These are phyloP conservation scores for Acacia concinna DNA, from an alignment of 331 rosid genomes.

Conservation along the genomic window DNA sequence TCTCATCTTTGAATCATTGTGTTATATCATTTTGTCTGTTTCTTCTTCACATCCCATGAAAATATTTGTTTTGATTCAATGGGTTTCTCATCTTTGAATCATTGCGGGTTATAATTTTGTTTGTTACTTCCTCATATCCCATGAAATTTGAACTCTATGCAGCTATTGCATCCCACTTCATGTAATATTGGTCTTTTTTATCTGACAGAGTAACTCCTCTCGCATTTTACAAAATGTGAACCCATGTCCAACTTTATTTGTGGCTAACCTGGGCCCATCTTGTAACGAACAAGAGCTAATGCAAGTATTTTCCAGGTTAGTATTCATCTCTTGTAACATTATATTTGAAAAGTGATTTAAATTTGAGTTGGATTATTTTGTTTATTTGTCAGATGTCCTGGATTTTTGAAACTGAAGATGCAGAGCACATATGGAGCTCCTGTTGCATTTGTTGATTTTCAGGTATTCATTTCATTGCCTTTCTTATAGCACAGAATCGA, in stretches of 20 bases:
- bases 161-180: slow-evolving; percentile 5
- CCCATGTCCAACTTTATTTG: slow-evolving; percentile 89
- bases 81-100: slow-evolving; percentile 17
- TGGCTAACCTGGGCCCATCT: slow-evolving; percentile 89
- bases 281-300: slow-evolving; percentile 84
- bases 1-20: slow-evolving; percentile 1
- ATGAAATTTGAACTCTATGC: background rate
- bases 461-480: slow-evolving; percentile 47
- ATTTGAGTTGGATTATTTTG: slow-evolving; percentile 12
- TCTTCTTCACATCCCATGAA: background rate
- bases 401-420: slow-evolving; percentile 89
- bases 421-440: slow-evolving; percentile 94
- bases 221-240: slow-evolving; percentile 47
- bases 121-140: background rate
- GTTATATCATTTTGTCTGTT: background rate
- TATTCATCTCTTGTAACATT: background rate
- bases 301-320: slow-evolving; percentile 82
- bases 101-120: background rate
- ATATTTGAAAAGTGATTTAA: slow-evolving; percentile 16
- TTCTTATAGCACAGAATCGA: slow-evolving; percentile 6
- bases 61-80: background rate
- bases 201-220: slow-evolving; percentile 43
- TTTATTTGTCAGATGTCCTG: slow-evolving; percentile 63
- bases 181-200: slow-evolving; percentile 19
- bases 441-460: slow-evolving; percentile 95